Evolutionary conservation across 108 stramenopile species (phyloP).

Genomic region (Conticribra weissflogii): DNA sequence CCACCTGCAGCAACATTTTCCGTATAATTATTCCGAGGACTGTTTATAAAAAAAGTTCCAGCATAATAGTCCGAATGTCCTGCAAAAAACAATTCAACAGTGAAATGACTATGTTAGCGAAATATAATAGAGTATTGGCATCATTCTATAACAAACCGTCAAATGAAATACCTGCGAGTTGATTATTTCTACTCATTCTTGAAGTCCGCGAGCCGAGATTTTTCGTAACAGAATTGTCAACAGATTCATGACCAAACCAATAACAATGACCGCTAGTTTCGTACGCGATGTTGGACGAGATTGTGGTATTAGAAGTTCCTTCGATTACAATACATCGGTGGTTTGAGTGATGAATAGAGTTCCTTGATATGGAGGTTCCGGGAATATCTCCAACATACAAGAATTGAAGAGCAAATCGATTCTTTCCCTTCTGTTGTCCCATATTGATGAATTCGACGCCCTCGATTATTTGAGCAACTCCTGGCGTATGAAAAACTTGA

Average conservation of each 20-base stretch:
- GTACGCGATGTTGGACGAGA: constrained; percentile 64
- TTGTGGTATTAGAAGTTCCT: constrained; percentile 54
- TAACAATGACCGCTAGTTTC: constrained; percentile 48
- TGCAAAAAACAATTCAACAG: too few relatives aligned
- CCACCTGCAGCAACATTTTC: constrained; percentile 53
- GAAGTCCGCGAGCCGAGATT: constrained; percentile 45
- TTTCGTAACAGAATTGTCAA: constrained; percentile 13
- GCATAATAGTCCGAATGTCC: too few relatives aligned
- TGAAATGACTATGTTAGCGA: too few relatives aligned
- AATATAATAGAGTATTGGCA: too few relatives aligned
- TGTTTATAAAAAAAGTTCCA: too few relatives aligned
- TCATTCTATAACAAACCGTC: too few relatives aligned
- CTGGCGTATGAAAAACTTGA: constrained; percentile 63
- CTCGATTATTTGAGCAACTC: constrained; percentile 54
- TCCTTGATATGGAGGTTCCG: constrained; percentile 55
- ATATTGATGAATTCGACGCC: constrained; percentile 61
- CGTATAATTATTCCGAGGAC: constrained; percentile 29
- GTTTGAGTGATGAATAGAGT: constrained; percentile 61
- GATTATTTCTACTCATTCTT: constrained; percentile 18
- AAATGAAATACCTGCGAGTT: too few relatives aligned
- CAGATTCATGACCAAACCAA: constrained; percentile 30
- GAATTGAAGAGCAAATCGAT: constrained; percentile 65
- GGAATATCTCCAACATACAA: constrained; percentile 46
- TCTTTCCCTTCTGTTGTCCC: constrained; percentile 52
- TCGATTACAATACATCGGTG: constrained; percentile 67